phyloP scores from a whole-genome alignment of 345 rosid species.

The Arabidopsis thaliana region DNA sequence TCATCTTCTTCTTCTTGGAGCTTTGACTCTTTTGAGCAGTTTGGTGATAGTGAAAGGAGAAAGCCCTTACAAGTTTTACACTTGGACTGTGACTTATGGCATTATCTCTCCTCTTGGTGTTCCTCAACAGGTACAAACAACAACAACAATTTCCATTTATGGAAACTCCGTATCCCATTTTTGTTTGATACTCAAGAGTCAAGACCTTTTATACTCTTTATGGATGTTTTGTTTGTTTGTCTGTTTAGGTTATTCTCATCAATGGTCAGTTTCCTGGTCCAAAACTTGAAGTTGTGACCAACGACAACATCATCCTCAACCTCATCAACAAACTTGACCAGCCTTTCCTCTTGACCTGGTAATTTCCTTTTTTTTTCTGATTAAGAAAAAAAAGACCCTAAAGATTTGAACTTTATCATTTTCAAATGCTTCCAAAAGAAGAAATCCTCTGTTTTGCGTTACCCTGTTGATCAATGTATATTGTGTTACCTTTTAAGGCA shows the following conservation, averaged over 20 bases:
- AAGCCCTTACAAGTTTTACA: conserved; percentile 76
- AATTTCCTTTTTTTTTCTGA: not conserved
- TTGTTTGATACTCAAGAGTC: conserved; percentile 2
- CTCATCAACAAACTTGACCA: conserved; percentile 92
- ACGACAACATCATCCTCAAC: conserved; percentile 87
- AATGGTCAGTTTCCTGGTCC: conserved; percentile 99
- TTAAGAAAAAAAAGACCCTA: not conserved
- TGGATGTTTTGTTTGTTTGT: conserved; percentile 1
- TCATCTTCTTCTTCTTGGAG: conserved; percentile 46
- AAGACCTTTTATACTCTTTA: conserved; percentile 17
- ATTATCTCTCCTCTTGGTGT: conserved; percentile 75
- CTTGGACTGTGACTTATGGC: conserved; percentile 94
- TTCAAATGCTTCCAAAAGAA: conserved; percentile 8
- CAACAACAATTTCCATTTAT: conserved; percentile 15
- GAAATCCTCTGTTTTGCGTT: conserved; percentile 11
- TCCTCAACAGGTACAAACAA: conserved; percentile 75
- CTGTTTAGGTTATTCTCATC: conserved; percentile 82
- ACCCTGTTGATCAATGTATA: not conserved
- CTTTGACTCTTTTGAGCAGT: conserved; percentile 55
- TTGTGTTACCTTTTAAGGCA: not conserved
- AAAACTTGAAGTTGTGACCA: conserved; percentile 85
- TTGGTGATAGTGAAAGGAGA: conserved; percentile 64
- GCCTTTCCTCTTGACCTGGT: conserved; percentile 97
- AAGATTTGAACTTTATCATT: conserved; percentile 1
- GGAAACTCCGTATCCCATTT: conserved; percentile 12